These are phyloP conservation scores for Mortierella sp. DNA, from an alignment of 371 early-diverging fungal genomes.

Conservation along the genomic window DNA sequence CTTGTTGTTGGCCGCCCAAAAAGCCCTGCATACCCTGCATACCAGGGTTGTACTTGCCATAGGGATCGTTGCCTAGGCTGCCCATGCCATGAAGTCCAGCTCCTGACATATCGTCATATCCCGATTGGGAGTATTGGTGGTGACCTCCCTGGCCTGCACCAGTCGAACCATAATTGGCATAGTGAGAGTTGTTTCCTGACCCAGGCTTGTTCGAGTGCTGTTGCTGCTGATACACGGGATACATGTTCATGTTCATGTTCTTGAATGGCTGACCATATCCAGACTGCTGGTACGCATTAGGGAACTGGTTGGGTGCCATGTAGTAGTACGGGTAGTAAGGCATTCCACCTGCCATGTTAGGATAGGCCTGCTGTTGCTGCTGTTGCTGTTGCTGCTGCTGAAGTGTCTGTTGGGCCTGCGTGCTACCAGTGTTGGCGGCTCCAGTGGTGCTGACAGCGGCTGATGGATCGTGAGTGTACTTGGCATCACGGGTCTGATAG, in stretches of 20 bases:
- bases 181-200: constrained; percentile 43
- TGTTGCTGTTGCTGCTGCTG: constrained; percentile 37
- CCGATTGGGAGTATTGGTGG: constrained; percentile 46
- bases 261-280: constrained; percentile 86
- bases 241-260: constrained; percentile 87
- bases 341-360: constrained; percentile 52
- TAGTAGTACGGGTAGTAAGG: constrained; percentile 86
- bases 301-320: constrained; percentile 79
- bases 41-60: constrained; percentile 30
- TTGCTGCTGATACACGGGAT: constrained; percentile 73
- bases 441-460: constrained; percentile 41
- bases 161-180: constrained; percentile 41
- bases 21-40: constrained; percentile 44
- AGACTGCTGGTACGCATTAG: constrained; percentile 71
- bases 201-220: constrained; percentile 50
- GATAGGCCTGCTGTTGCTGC: constrained; percentile 55
- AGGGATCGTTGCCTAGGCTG: constrained; percentile 35
- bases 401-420: constrained; percentile 51
- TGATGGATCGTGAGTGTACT: constrained; percentile 39
- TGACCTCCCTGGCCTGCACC: constrained; percentile 40
- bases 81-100: constrained; percentile 44
- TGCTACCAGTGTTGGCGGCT: constrained; percentile 42
- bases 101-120: constrained; percentile 48
- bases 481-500: constrained; percentile 45
- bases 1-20: constrained; percentile 39